A percentile compares a stretch with the other conserved stretches of the same genome.
phyloP scores from a whole-genome alignment of 2,329 filamentous ascomycete genomes.

The Aspergillus proliferans region DNA sequence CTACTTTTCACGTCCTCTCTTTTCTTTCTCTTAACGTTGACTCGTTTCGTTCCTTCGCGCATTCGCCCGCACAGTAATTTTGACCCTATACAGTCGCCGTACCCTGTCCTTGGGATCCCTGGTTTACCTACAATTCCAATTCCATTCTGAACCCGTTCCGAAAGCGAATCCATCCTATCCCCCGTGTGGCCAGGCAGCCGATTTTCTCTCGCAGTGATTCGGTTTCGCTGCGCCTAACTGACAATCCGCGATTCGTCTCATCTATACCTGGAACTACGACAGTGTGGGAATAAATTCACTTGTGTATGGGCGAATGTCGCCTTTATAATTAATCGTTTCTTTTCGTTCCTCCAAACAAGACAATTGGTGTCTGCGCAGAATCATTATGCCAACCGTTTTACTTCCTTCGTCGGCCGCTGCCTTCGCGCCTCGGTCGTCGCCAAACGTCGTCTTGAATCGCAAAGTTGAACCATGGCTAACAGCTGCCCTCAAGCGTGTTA shows the following conservation, averaged over 20 bases:
- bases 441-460: slow-evolving; percentile 87
- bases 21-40: slow-evolving; percentile 16
- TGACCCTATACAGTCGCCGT: slow-evolving; percentile 10
- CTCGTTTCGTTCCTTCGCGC: slow-evolving; percentile 23
- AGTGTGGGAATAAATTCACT: slow-evolving; percentile 8
- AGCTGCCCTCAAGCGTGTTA: slow-evolving; percentile 92
- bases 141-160: too few relatives aligned
- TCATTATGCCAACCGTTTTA: slow-evolving; percentile 82
- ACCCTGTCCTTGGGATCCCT: slow-evolving; percentile 3
- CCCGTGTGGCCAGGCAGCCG: background rate
- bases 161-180: background rate
- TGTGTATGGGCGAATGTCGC: slow-evolving; percentile 35
- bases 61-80: slow-evolving; percentile 31
- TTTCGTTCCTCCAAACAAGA: slow-evolving; percentile 20
- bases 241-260: background rate
- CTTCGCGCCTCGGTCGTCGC: slow-evolving; percentile 87
- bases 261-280: slow-evolving; percentile 1
- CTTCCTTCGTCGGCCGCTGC: slow-evolving; percentile 92
- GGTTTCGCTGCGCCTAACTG: background rate
- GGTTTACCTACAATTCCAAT: too few relatives aligned
- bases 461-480: slow-evolving; percentile 97
- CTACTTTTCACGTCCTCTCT: slow-evolving; percentile 5
- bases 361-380: slow-evolving; percentile 51
- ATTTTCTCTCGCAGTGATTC: background rate
- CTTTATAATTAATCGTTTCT: slow-evolving; percentile 28